phyloP scores from a whole-genome alignment of 495 filamentous ascomycete genomes.

The Aspergillus sclerotioniger region DNA sequence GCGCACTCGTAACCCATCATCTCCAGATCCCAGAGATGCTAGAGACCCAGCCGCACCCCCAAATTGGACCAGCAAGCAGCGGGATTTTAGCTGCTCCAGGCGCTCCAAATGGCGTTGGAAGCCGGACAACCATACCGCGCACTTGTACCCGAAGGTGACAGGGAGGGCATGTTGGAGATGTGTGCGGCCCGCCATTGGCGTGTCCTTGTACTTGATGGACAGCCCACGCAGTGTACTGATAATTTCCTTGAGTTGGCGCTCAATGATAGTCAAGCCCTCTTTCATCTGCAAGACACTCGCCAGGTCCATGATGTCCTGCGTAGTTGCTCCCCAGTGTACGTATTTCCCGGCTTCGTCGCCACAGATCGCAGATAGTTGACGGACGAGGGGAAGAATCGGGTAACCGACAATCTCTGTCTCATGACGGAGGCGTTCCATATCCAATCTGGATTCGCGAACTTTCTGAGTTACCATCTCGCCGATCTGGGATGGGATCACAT shows the following conservation, averaged over 20 bases:
- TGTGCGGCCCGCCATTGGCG: slow-evolving; percentile 52
- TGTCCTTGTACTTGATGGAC: slow-evolving; percentile 41
- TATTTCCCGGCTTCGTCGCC: slow-evolving; percentile 46
- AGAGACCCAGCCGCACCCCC: slow-evolving; percentile 50
- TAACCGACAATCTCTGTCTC: slow-evolving; percentile 56
- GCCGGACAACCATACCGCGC: slow-evolving; percentile 43
- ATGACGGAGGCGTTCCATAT: slow-evolving; percentile 38
- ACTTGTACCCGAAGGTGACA: slow-evolving; percentile 50
- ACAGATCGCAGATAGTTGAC: slow-evolving; percentile 40
- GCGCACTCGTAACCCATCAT: slow-evolving; percentile 38
- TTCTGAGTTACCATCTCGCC: slow-evolving; percentile 38
- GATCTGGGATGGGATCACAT: slow-evolving; percentile 45
- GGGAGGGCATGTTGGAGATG: slow-evolving; percentile 53
- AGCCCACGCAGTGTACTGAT: slow-evolving; percentile 35
- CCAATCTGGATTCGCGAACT: slow-evolving; percentile 29
- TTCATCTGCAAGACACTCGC: slow-evolving; percentile 50
- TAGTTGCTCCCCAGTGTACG: slow-evolving; percentile 56
- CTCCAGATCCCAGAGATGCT: slow-evolving; percentile 36
- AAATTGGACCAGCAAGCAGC: slow-evolving; percentile 45
- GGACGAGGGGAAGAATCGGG: slow-evolving; percentile 50
- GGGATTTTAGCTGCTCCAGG: slow-evolving; percentile 34
- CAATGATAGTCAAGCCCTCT: slow-evolving; percentile 42
- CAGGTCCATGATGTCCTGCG: slow-evolving; percentile 56
- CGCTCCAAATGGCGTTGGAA: slow-evolving; percentile 44
- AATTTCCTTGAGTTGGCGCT: slow-evolving; percentile 33